Conservation (phyloP, 371 early-diverging fungal species). For the Lichtheimia ornata region DNA sequence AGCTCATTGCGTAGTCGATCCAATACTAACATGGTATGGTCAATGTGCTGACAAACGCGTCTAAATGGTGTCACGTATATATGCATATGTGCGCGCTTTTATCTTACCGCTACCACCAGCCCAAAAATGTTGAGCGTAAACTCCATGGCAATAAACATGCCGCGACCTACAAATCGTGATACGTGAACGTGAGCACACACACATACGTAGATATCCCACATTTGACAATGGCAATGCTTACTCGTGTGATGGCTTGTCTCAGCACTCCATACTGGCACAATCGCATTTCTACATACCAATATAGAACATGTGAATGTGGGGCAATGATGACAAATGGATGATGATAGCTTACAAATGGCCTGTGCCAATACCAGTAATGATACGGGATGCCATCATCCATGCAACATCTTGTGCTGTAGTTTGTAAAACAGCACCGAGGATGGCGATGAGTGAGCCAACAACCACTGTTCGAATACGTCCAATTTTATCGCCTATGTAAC, state of each 20-base stretch:
- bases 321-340: not conserved
- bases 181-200: too few relatives aligned
- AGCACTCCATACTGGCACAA: conserved; percentile 37
- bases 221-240: too few relatives aligned
- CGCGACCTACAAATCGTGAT: conserved; percentile 26
- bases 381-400: conserved; percentile 46
- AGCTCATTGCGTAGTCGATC: conserved; percentile 41
- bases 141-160: conserved; percentile 42
- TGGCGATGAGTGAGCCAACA: conserved; percentile 33
- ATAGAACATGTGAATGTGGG: not conserved
- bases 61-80: not conserved
- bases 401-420: conserved; percentile 39
- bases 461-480: conserved; percentile 44
- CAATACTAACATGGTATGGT: conserved; percentile 29
- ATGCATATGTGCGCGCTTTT: not conserved
- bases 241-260: conserved; percentile 27
- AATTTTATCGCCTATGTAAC: conserved; percentile 40
- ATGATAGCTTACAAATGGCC: conserved; percentile 36
- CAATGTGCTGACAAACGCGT: not conserved
- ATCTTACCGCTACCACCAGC: conserved; percentile 36
- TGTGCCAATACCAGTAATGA: conserved; percentile 46
- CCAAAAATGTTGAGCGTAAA: conserved; percentile 48
- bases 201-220: too few relatives aligned
- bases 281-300: conserved; percentile 27
- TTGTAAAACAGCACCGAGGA: conserved; percentile 43